phyloP scores from a whole-genome alignment of 2,329 filamentous ascomycete species.

The Exserohilum rostratum region DNA sequence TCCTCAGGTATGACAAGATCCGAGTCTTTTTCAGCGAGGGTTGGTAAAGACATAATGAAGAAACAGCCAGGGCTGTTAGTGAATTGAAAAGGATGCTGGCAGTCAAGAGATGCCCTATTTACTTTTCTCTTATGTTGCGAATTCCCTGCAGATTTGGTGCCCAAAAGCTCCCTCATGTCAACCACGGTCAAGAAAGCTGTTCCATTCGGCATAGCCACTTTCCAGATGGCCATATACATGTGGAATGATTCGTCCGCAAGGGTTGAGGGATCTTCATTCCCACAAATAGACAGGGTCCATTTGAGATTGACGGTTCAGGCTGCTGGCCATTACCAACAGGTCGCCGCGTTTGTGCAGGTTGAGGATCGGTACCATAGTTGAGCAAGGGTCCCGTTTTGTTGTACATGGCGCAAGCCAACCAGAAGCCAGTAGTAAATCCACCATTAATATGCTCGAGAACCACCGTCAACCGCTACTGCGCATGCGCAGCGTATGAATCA shows the following conservation, averaged over 20 bases:
- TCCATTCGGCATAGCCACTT: neutral
- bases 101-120: neutral
- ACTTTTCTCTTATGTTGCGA: neutral
- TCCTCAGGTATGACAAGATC: neutral
- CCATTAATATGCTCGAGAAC: neutral
- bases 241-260: neutral
- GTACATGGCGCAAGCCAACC: neutral
- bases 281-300: neutral
- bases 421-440: neutral
- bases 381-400: neutral
- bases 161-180: neutral
- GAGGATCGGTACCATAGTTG: neutral
- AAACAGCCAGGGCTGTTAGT: neutral
- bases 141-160: neutral
- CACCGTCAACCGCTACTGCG: neutral
- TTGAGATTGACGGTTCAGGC: neutral
- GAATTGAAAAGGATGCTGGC: neutral
- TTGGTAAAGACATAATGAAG: neutral
- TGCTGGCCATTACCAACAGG: neutral
- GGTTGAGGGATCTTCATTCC: neutral
- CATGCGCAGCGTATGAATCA: neutral
- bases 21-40: neutral
- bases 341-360: slow-evolving; percentile 1
- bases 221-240: neutral
- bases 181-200: neutral